phyloP scores from a whole-genome alignment of 2,329 filamentous ascomycete genomes.

The Fusarium gaditjirri region DNA sequence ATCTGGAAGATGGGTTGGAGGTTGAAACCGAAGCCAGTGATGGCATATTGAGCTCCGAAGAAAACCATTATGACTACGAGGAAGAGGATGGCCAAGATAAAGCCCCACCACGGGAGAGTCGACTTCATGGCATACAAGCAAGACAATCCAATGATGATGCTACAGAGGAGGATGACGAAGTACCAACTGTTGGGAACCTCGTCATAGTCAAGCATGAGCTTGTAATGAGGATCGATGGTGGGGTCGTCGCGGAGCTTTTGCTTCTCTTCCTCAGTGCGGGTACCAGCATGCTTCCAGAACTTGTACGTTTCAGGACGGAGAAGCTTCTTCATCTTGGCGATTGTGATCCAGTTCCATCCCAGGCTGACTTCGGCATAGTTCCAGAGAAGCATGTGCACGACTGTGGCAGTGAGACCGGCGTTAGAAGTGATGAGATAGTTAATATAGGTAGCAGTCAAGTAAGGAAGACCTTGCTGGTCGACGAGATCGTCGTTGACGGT shows the following conservation, averaged over 20 bases:
- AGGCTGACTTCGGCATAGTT: constrained; percentile 38
- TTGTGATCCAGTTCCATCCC: constrained; percentile 30
- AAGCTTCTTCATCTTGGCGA: background rate
- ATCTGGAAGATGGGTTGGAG: constrained; percentile 31
- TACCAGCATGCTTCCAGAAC: constrained; percentile 15
- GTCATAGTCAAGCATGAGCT: constrained; percentile 28
- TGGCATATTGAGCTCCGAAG: constrained; percentile 48
- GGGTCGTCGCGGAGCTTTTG: constrained; percentile 16
- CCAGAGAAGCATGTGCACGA: constrained; percentile 34
- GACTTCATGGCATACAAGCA: constrained; percentile 42
- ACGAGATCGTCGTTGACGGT: background rate
- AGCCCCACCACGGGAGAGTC: constrained; percentile 52
- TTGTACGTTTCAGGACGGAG: constrained; percentile 1
- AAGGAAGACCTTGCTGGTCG: constrained; percentile 12
- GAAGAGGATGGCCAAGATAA: constrained; percentile 52
- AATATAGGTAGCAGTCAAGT: constrained; percentile 23
- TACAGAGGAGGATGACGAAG: background rate
- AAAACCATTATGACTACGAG: constrained; percentile 52
- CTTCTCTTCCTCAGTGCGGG: constrained; percentile 22
- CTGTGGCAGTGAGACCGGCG: constrained; percentile 17
- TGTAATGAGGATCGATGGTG: constrained; percentile 27
- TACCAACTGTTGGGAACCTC: constrained; percentile 31
- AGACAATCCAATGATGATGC: constrained; percentile 2
- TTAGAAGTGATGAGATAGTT: constrained; percentile 32
- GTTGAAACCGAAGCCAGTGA: constrained; percentile 21